phyloP scores from a whole-genome alignment of 2,329 filamentous ascomycete genomes.

The Ophiocordyceps robertsii region DNA sequence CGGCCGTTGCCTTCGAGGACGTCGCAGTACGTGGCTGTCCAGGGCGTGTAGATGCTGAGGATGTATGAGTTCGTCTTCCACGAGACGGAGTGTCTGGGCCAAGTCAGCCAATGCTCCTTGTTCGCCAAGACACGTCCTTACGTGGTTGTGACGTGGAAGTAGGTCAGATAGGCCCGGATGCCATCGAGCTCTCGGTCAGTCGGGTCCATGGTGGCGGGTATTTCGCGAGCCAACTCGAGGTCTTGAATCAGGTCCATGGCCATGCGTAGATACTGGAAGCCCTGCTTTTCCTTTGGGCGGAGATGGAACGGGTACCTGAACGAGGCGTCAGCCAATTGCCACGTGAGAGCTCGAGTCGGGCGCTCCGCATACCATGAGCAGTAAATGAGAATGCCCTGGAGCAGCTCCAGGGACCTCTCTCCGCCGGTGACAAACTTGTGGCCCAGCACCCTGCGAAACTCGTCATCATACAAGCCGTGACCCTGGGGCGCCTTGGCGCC shows the following conservation, averaged over 20 bases:
- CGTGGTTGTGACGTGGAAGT: conserved; percentile 29
- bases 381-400: conserved; percentile 45
- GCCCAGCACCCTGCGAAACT: conserved; percentile 42
- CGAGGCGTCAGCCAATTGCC: not conserved
- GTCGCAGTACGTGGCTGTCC: conserved; percentile 31
- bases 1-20: conserved; percentile 23
- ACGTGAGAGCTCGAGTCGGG: not conserved
- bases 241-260: conserved; percentile 34
- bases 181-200: conserved; percentile 21
- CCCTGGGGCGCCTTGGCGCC: conserved; percentile 34
- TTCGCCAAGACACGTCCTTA: conserved; percentile 11
- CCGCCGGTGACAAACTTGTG: conserved; percentile 43
- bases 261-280: conserved; percentile 38
- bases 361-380: conserved; percentile 40
- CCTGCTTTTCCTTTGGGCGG: conserved; percentile 34
- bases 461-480: conserved; percentile 40
- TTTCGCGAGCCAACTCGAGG: conserved; percentile 32
- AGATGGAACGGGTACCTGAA: conserved; percentile 43
- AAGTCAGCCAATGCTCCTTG: not conserved
- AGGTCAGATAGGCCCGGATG: conserved; percentile 31
- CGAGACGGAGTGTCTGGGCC: conserved; percentile 20
- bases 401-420: conserved; percentile 41
- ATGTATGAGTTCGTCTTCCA: conserved; percentile 23
- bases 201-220: not conserved
- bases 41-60: conserved; percentile 21